Evolutionary conservation across 2,329 filamentous ascomycete genomes (phyloP).

Genomic region (Ciborinia camelliae): DNA sequence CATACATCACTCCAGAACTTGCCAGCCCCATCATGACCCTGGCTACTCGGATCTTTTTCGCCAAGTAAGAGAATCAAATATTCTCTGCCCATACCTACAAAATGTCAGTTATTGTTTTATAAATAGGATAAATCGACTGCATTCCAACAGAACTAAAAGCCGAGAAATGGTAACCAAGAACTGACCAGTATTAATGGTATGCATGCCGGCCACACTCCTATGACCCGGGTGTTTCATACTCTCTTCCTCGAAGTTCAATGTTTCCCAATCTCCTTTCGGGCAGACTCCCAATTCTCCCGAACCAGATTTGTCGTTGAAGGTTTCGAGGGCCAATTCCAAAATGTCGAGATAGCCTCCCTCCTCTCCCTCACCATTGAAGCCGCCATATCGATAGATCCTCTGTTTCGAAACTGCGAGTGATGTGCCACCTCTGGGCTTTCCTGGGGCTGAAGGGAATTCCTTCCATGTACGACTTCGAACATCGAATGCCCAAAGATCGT

Average conservation of each 20-base stretch:
- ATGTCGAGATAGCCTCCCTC: conserved; percentile 71
- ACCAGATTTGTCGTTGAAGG: conserved; percentile 49
- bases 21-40: conserved; percentile 50
- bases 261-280: conserved; percentile 54
- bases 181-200: conserved; percentile 52
- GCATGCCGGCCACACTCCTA: conserved; percentile 52
- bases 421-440: conserved; percentile 62
- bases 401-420: conserved; percentile 62
- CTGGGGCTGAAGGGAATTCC: conserved; percentile 63
- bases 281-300: conserved; percentile 50
- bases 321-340: conserved; percentile 54
- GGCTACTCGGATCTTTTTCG: conserved; percentile 48
- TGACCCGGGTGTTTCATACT: conserved; percentile 48
- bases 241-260: conserved; percentile 45
- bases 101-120: background rate
- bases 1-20: conserved; percentile 59
- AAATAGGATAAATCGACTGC: background rate
- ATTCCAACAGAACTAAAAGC: background rate
- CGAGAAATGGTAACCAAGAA: background rate
- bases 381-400: conserved; percentile 74
- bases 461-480: conserved; percentile 63
- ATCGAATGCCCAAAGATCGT: conserved; percentile 78
- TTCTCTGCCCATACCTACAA: conserved; percentile 49
- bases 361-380: conserved; percentile 68
- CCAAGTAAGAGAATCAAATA: conserved; percentile 62